Evolutionary conservation across 371 early-diverging fungal species (phyloP).

Genomic region (Mucor velutinosus): DNA sequence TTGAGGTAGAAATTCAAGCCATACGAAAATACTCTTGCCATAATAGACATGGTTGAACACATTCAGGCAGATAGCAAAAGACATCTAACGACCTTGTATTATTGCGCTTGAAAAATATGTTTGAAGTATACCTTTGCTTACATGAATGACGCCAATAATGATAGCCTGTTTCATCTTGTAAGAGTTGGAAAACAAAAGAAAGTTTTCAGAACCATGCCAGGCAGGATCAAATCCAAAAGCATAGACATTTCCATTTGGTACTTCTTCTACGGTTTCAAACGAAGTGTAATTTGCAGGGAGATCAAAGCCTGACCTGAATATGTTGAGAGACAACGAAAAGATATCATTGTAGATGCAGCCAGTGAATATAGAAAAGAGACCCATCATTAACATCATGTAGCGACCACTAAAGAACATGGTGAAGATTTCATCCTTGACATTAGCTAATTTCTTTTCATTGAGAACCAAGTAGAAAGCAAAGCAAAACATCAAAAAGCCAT

Average conservation of each 20-base stretch:
- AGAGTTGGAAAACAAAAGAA: constrained; percentile 95
- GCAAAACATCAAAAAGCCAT: constrained; percentile 85
- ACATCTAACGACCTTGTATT: constrained; percentile 98
- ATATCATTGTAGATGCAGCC: constrained; percentile 99
- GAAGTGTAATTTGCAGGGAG: constrained; percentile 56
- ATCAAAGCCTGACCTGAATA: constrained; percentile 82
- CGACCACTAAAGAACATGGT: constrained; percentile 94
- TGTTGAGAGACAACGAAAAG: constrained; percentile 82
- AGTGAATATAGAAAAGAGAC: constrained; percentile 95
- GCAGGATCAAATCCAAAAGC: constrained; percentile 84
- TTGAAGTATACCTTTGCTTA: constrained; percentile 85
- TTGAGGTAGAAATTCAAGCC: constrained; percentile 93
- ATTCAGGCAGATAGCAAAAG: constrained; percentile 91
- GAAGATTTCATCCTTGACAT: constrained; percentile 83
- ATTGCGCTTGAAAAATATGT: constrained; percentile 92
- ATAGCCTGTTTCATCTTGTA: constrained; percentile 99
- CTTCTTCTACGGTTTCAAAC: constrained; percentile 43
- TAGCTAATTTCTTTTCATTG: constrained; percentile 80
- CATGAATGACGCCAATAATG: constrained; percentile 84
- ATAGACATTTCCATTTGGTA: constrained; percentile 57
- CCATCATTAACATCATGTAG: constrained; percentile 98
- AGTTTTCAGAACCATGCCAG: constrained; percentile 96
- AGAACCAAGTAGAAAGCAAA: constrained; percentile 78
- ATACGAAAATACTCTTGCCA: constrained; percentile 80
- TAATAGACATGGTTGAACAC: constrained; percentile 91